These are phyloP conservation scores for Xylaria sp. DNA, from an alignment of 2,329 filamentous ascomycete genomes.

Conservation along the genomic window DNA sequence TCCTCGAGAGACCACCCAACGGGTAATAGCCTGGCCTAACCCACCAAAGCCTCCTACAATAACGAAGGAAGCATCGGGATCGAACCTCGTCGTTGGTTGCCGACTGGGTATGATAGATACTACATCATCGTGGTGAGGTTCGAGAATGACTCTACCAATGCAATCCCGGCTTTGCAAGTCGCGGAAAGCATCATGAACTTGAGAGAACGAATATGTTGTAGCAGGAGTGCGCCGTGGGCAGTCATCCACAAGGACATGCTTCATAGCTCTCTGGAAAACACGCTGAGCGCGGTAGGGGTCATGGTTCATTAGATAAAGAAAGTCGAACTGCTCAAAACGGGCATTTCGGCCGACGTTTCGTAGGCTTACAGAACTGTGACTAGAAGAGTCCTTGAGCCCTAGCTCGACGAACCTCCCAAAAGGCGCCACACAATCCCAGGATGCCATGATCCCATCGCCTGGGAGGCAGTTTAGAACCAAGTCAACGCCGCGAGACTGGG, in stretches of 20 bases:
- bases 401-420: conserved; percentile 34
- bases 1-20: conserved; percentile 22
- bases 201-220: conserved; percentile 17
- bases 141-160: conserved; percentile 31
- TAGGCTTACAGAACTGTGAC: conserved; percentile 12
- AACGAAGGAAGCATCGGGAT: conserved; percentile 34
- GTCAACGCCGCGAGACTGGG: conserved; percentile 26
- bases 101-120: conserved; percentile 25
- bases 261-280: conserved; percentile 27
- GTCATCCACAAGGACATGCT: conserved; percentile 1
- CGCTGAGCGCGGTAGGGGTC: conserved; percentile 21
- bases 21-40: conserved; percentile 29
- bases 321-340: conserved; percentile 28
- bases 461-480: conserved; percentile 28
- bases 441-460: conserved; percentile 28
- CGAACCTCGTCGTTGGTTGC: conserved; percentile 11
- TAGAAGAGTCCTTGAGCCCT: conserved; percentile 23
- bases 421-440: conserved; percentile 42
- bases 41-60: conserved; percentile 41
- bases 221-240: conserved; percentile 9
- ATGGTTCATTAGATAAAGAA: conserved; percentile 14
- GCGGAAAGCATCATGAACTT: conserved; percentile 29
- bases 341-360: conserved; percentile 24
- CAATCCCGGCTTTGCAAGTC: conserved; percentile 26
- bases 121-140: conserved; percentile 25